Percentiles rank a stretch among this genome's conserved stretches.
These are phyloP conservation scores for Paraleonurus japonicus DNA, from an alignment of 257 asterid genomes.

Conservation along the genomic window DNA sequence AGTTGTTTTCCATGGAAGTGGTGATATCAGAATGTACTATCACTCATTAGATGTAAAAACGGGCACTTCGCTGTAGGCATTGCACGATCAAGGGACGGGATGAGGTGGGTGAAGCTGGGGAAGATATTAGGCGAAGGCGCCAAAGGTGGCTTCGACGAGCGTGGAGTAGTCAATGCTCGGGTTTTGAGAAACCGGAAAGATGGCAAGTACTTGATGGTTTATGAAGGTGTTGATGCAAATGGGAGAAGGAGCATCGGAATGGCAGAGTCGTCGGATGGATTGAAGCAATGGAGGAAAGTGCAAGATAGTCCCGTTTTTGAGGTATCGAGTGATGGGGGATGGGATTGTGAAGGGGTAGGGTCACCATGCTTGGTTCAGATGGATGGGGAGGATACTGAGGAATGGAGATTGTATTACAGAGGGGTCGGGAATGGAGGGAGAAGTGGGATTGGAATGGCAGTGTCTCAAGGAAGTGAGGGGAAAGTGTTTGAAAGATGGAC, in stretches of 20 bases:
- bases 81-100: constrained; percentile 90
- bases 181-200: constrained; percentile 54
- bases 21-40: constrained; percentile 87
- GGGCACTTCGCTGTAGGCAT: constrained; percentile 53
- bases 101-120: constrained; percentile 83
- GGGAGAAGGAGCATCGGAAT: constrained; percentile 62
- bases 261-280: constrained; percentile 65
- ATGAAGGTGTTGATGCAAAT: constrained; percentile 62
- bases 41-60: constrained; percentile 57
- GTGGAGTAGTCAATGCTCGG: constrained; percentile 52
- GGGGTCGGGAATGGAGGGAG: constrained; percentile 76
- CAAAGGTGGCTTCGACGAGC: constrained; percentile 56
- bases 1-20: constrained; percentile 58
- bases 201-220: constrained; percentile 77
- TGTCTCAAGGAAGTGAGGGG: constrained; percentile 47
- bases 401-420: constrained; percentile 85
- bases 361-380: constrained; percentile 72
- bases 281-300: constrained; percentile 70
- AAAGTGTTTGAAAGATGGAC: constrained; percentile 56
- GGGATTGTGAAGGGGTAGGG: constrained; percentile 89
- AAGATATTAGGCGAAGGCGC: constrained; percentile 50
- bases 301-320: constrained; percentile 45
- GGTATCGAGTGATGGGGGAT: constrained; percentile 47
- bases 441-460: constrained; percentile 81
- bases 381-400: constrained; percentile 55